A percentile compares a stretch with the other conserved stretches of the same genome.
Conservation (phyloP, 352 stramenopile genomes). For the Detonula confervacea region DNA sequence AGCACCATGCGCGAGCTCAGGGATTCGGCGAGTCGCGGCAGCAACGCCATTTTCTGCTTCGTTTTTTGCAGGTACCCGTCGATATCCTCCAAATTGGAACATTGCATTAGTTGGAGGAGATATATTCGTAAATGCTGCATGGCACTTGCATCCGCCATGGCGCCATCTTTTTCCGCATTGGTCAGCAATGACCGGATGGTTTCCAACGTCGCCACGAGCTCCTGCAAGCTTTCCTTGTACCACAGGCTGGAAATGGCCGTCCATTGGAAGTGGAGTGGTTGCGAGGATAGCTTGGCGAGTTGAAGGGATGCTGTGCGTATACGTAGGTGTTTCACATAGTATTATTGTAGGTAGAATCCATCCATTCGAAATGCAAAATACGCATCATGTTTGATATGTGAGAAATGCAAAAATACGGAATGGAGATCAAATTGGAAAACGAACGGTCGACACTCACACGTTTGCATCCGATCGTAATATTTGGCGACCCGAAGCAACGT, state of each 20-base stretch:
- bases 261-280: constrained; percentile 41
- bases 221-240: constrained; percentile 37
- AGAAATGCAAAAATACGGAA: neutral
- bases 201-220: constrained; percentile 16
- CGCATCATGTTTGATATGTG: neutral
- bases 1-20: constrained; percentile 55
- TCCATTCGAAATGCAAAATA: too few relatives aligned
- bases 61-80: constrained; percentile 25
- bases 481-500: constrained; percentile 10
- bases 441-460: too few relatives aligned
- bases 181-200: constrained; percentile 11
- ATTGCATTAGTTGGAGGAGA: constrained; percentile 10
- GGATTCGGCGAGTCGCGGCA: constrained; percentile 75
- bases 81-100: constrained; percentile 17
- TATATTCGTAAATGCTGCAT: constrained; percentile 9
- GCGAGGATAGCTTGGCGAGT: constrained; percentile 20
- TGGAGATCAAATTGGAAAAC: too few relatives aligned
- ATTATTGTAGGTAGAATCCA: too few relatives aligned
- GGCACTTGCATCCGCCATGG: neutral
- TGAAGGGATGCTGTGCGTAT: constrained; percentile 20
- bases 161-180: too few relatives aligned
- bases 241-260: constrained; percentile 44
- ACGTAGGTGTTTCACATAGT: too few relatives aligned
- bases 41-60: constrained; percentile 48
- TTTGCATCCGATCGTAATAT: constrained; percentile 41